Evolutionary conservation across 2,329 filamentous ascomycete species (phyloP).

Genomic region (Hawksworthiomyces lignivorus): DNA sequence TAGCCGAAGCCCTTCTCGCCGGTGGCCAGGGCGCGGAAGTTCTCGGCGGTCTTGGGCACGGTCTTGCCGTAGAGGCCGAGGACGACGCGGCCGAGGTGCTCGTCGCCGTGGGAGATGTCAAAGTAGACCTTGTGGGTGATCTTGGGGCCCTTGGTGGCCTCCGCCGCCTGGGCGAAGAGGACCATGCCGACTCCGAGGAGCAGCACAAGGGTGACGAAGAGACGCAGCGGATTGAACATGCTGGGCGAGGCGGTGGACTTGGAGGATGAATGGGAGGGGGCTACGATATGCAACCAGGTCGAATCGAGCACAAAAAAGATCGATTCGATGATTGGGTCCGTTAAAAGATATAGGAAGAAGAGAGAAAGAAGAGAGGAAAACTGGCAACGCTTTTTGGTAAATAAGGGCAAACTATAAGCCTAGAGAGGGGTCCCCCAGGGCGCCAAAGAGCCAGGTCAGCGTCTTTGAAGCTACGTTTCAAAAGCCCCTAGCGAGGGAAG

Average conservation of each 20-base stretch:
- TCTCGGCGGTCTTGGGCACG: constrained; percentile 66
- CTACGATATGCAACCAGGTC: too few relatives aligned
- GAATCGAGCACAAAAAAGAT: neutral
- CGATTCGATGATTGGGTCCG: neutral
- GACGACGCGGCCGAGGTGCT: constrained; percentile 65
- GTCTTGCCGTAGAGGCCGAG: constrained; percentile 85
- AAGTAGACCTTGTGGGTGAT: constrained; percentile 95
- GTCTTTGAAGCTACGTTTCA: constrained; percentile 13
- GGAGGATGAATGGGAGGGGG: neutral
- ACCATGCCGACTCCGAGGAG: constrained; percentile 68
- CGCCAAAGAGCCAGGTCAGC: constrained; percentile 4
- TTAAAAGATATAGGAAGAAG: neutral
- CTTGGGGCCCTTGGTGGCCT: constrained; percentile 80
- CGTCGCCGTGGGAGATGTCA: constrained; percentile 70
- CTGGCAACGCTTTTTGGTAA: neutral
- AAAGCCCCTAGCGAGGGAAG: too few relatives aligned
- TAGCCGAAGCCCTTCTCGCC: constrained; percentile 84
- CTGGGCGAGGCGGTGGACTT: constrained; percentile 1
- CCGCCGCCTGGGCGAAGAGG: constrained; percentile 66
- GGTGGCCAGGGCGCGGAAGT: constrained; percentile 73
- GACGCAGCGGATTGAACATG: constrained; percentile 69
- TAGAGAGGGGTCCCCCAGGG: neutral
- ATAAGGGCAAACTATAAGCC: neutral
- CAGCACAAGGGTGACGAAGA: constrained; percentile 65
- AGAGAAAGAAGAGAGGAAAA: neutral